Conservation (phyloP, 306 rosid genomes). For the Bauhinia variegata region DNA sequence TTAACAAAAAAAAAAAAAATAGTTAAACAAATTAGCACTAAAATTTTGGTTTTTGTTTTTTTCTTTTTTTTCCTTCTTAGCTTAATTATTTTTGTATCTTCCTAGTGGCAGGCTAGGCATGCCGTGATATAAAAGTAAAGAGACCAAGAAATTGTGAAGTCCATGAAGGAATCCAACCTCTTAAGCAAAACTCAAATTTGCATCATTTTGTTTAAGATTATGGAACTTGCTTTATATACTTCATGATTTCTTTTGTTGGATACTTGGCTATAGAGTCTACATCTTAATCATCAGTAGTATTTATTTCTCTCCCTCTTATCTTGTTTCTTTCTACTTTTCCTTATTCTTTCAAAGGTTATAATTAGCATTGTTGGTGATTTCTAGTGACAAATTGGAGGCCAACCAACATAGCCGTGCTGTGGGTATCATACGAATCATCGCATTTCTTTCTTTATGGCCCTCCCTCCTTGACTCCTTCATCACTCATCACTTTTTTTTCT, state of each 20-base stretch:
- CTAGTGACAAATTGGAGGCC: constrained; percentile 64
- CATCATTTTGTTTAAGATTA: constrained; percentile 72
- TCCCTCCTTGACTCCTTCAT: constrained; percentile 35
- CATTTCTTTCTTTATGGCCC: constrained; percentile 43
- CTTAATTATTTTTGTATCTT: constrained; percentile 33
- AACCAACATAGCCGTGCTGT: constrained; percentile 61
- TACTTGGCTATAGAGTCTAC: constrained; percentile 53
- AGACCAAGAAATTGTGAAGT: constrained; percentile 39
- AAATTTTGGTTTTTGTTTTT: too few relatives aligned
- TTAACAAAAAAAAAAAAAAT: not conserved
- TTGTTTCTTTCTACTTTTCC: constrained; percentile 35
- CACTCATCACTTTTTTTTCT: constrained; percentile 32
- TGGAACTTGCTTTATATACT: constrained; percentile 60
- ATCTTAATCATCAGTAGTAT: constrained; percentile 58
- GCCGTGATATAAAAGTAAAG: constrained; percentile 41
- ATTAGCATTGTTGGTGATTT: constrained; percentile 57
- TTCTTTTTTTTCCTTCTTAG: not conserved
- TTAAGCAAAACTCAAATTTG: constrained; percentile 50
- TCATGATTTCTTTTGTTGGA: constrained; percentile 54
- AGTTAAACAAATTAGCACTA: not conserved
- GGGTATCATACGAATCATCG: constrained; percentile 61
- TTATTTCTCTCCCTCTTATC: constrained; percentile 17
- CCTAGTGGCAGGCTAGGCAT: constrained; percentile 33
- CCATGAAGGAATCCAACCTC: constrained; percentile 58
- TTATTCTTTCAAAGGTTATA: constrained; percentile 60